Evolutionary conservation across 192 early-diverging fungal species (phyloP).

Genomic region (Mortierella hygrophila): DNA sequence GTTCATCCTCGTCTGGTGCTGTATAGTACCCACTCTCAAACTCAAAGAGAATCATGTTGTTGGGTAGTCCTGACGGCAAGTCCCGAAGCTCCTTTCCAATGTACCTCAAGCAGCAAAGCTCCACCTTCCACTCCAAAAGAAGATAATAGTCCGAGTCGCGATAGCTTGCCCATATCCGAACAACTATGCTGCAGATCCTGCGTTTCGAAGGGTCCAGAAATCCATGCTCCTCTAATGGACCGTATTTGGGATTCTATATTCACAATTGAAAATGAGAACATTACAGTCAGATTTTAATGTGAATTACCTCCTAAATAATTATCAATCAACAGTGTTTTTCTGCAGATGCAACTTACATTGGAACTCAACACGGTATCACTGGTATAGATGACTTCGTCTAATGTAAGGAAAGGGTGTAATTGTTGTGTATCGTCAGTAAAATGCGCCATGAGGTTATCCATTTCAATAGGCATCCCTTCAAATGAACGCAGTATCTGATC

Average conservation of each 20-base stretch:
- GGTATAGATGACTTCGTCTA: constrained; percentile 57
- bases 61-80: constrained; percentile 46
- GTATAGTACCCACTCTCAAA: constrained; percentile 64
- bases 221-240: constrained; percentile 32
- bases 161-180: constrained; percentile 44
- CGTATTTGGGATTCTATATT: constrained; percentile 46
- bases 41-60: constrained; percentile 62
- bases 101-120: constrained; percentile 56
- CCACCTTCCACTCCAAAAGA: constrained; percentile 64
- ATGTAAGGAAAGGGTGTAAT: neutral
- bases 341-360: constrained; percentile 29
- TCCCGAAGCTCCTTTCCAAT: constrained; percentile 59
- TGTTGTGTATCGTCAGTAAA: no score
- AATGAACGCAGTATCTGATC: neutral
- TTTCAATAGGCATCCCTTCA: no score
- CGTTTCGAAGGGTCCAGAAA: constrained; percentile 25
- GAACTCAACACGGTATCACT: constrained; percentile 42
- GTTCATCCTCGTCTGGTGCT: constrained; percentile 59
- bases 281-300: neutral
- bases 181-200: constrained; percentile 17
- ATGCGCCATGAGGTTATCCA: no score
- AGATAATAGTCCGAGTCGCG: constrained; percentile 29
- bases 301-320: neutral
- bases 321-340: neutral
- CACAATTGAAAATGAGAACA: neutral